Evolutionary conservation across 1,284 basidiomycete species (phyloP).

Genomic region (Sutorius eximius): DNA sequence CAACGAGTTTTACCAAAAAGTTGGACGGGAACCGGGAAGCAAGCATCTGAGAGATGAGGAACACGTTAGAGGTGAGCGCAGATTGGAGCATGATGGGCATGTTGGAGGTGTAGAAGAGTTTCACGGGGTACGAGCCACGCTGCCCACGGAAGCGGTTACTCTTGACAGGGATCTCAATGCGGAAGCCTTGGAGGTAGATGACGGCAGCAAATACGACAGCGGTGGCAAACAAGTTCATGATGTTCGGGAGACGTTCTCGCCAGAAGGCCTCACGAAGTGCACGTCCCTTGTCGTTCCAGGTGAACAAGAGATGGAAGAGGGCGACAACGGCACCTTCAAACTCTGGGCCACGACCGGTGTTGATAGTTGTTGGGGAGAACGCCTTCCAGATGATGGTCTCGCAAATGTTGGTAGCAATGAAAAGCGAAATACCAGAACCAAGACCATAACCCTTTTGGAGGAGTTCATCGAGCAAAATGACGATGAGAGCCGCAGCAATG

Average conservation of each 20-base stretch:
- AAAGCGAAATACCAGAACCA: constrained; percentile 97
- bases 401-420: constrained; percentile 99
- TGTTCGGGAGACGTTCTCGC: constrained; percentile 94
- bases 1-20: constrained; percentile 86
- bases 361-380: constrained; percentile 96
- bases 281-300: constrained; percentile 97
- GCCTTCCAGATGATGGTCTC: constrained; percentile 99
- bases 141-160: constrained; percentile 95
- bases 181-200: constrained; percentile 99
- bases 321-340: constrained; percentile 97
- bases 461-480: constrained; percentile 97
- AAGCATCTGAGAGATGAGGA: constrained; percentile 97
- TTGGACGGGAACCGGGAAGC: constrained; percentile 89
- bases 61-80: constrained; percentile 92
- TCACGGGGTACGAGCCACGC: constrained; percentile 93
- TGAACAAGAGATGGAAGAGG: constrained; percentile 97
- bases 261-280: constrained; percentile 98
- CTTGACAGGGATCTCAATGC: constrained; percentile 98
- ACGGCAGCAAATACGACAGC: constrained; percentile 90
- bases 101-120: constrained; percentile 98
- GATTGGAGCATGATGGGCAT: constrained; percentile 99
- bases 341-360: constrained; percentile 97
- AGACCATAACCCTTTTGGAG: constrained; percentile 99
- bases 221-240: constrained; percentile 97
- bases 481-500: constrained; percentile 91